Conservation (phyloP, 106 monocot genomes). For the Dendrobium chrysotoxum region DNA sequence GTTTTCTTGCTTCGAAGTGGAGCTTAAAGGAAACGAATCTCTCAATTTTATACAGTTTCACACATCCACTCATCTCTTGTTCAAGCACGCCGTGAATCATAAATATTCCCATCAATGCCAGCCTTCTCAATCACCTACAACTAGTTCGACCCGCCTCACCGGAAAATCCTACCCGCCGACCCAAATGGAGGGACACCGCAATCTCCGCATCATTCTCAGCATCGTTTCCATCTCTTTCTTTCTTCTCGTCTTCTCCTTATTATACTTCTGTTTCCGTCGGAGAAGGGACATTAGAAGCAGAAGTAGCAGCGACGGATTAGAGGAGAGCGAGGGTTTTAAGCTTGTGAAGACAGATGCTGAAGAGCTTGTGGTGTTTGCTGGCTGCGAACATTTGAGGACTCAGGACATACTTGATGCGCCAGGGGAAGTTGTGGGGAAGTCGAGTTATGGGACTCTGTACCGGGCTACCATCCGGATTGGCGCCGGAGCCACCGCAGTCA, state of each 20-base stretch:
- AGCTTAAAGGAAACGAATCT: no score
- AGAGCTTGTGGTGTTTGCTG: slow-evolving; percentile 57
- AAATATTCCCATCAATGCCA: background rate
- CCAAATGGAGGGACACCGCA: background rate
- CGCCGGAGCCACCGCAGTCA: slow-evolving; percentile 16
- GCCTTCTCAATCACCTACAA: background rate
- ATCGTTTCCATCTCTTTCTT: slow-evolving; percentile 1
- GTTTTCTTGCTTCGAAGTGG: no score
- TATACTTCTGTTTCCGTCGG: slow-evolving; percentile 12
- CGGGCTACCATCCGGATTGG: slow-evolving; percentile 23
- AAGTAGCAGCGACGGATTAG: background rate
- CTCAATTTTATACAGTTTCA: no score
- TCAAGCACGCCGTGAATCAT: background rate
- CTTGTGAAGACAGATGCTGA: slow-evolving; percentile 31
- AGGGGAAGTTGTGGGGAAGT: slow-evolving; percentile 87
- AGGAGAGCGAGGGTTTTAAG: slow-evolving; percentile 5
- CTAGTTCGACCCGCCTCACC: background rate
- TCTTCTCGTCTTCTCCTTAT: slow-evolving; percentile 13
- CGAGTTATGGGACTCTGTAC: slow-evolving; percentile 72
- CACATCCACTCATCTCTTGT: no score
- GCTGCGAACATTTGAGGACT: slow-evolving; percentile 54
- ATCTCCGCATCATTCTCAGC: background rate
- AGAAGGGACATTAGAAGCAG: background rate
- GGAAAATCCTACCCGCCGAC: background rate
- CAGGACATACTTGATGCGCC: slow-evolving; percentile 80